Base-by-base conservation (phyloP, 2,329 filamentous ascomycete genomes). In the Ascochyta fabae region DNA sequence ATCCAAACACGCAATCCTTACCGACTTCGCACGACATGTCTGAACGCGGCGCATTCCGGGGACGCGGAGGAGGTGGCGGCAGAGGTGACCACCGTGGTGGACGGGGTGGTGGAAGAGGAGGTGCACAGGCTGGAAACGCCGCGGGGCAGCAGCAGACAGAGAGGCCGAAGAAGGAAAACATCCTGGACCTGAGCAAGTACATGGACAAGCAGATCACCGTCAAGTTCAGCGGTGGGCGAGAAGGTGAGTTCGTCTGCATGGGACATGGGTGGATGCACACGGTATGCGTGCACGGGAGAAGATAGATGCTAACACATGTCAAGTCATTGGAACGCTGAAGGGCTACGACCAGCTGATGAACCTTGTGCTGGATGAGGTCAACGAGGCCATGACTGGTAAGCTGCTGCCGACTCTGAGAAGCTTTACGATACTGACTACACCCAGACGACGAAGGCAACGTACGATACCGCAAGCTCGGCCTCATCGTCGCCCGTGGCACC, bases 291-390 rank as follows among this genome's bases (percentile, higher is more conserved):
- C 3, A 22, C 3, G 19, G 10, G 15, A 9, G 26, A 13, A 24
- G 35, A 29, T 15, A 16, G 36, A 15, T 38, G 34, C 61, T 68
- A 38, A 68, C 60, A 15, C 16, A 1, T 1, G 9, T 23, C 26
- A 70, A 96, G 94, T 96, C 53, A 88, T 87, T 46, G 95, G 95
- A 48, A 91, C 87, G 1, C 82, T 99, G 38, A 98, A 98, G 78
- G 95, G 95, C 60, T 98, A 93, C 76, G 95, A 99, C 75, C 93
- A 95, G 68, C 83, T 99, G 58, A 98, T 98, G 93, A 99, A 99
- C 75, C 83, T 99, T 59, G 95, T 99, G 24, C 82, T 99, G 53
- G 95, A 98, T 71, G 91, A 98, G 66, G 94, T 96, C 48, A 88
- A 95, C 75, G 95, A 99, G 76, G 84, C 89, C 43, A 87, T 97